Base-by-base conservation (phyloP, 495 filamentous ascomycete genomes). In the Glutinoglossum americanum region DNA sequence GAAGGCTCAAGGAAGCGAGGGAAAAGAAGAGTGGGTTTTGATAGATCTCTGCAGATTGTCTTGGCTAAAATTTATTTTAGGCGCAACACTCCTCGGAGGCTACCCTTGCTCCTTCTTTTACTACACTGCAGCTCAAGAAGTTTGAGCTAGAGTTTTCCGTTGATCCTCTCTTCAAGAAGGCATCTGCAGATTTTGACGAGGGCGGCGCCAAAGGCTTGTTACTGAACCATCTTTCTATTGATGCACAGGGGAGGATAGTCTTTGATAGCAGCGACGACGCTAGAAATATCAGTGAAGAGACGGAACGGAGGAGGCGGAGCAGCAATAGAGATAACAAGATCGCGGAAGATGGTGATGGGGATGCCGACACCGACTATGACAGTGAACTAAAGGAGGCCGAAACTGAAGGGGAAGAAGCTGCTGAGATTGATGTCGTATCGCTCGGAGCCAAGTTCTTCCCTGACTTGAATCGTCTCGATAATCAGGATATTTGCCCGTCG, bases 141-240 rank as follows among this genome's bases (percentile, higher is more conserved):
- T 87, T 97, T 61, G 92, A 99, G 61, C 78, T 97, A 33, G 92
- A 99, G 64, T 94, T 99, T 61, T 83, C 88, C 0, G 92, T 99
- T 26, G 92, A 99, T 63, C 92, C 92, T 3, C 71, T 99, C 8
- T 99, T 97, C 77, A 97, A 97, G 66, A 99, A 99, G 64, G 93
- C 89, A 0, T 89, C 89, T 2, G 92, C 92, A 25, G 92, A 99
- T 67, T 97, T 97, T 64, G 92, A 99, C 64, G 92, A 99, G 71
- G 92, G 92, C 26, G 92, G 92, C 54, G 93, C 93, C 19, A 99
- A 97, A 70, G 92, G 92, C 2, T 74, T 99, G 35, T 73, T 99
- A 23, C 73, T 99, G 19, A 99, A 99, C 67, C 89, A 97, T 68
- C 75, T 99, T 17, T 81, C 88, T 56, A 97, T 99, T 59, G 92